Base-by-base conservation (phyloP, 1,284 basidiomycete species). In the Cutaneotrichosporon dermatis region DNA sequence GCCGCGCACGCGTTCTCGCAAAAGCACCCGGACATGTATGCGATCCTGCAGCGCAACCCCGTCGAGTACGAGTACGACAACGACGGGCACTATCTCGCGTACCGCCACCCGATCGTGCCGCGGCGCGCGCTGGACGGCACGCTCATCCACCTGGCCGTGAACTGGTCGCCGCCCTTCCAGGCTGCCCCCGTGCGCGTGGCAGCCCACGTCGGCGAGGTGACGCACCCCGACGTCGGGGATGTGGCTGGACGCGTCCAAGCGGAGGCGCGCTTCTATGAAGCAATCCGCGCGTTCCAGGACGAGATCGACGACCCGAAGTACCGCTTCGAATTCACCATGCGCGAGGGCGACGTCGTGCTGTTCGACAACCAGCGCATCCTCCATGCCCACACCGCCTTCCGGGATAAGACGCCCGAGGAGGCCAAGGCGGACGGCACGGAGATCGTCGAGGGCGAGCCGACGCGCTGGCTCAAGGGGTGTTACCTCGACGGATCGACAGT, bases 131-230 rank as follows among this genome's bases (percentile, higher is more conserved):
- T 61, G 8, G 46, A 25, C 40, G 25, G 37, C 36, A 10, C 57
- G 56, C 9, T 60, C 61, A 49, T 61, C 57, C 61, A 66, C 46
- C 54, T 59, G 45, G 84, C 86, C 60, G 83, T 98, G 71, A 96
- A 94, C 78, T 98, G 96, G 78, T 89, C 89, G 4, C 95, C 95
- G 0, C 95, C 94, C 0, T 99, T 98, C 83, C 93, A 97, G 79
- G 91, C 88, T 0, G 69, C 75, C 2, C 39, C 63, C 59, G 51
- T 49, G 7, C 58, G 53, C 10, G 46, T 25, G 7, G 35, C 49
- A 8, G 50, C 64, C 5, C 40, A 10, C 12, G 56, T 44, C 2
- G 60, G 58, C 33, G 65, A 59, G 3, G 15, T 33, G 12, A 37
- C 51, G 10, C 10, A 25, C 3, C 46, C 46, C 4, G 11, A 25